Evolutionary conservation across 495 filamentous ascomycete species (phyloP).

Genomic region (Aspergillus sparsus): DNA sequence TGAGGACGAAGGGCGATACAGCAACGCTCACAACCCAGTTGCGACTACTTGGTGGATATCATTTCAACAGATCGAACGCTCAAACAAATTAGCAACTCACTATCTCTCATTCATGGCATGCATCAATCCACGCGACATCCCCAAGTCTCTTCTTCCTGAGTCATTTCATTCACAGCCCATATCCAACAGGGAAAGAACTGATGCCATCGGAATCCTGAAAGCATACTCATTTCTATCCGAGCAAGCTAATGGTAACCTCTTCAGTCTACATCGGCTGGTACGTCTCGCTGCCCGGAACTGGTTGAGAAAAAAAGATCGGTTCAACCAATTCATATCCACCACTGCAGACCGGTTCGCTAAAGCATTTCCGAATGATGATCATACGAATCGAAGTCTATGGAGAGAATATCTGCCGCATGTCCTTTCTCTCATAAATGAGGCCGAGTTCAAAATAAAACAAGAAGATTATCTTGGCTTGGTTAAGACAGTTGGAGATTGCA

Average conservation of each 20-base stretch:
- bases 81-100: slow-evolving; percentile 32
- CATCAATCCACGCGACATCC: slow-evolving; percentile 32
- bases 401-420: slow-evolving; percentile 13
- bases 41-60: slow-evolving; percentile 58
- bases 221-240: slow-evolving; percentile 27
- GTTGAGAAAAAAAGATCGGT: neutral
- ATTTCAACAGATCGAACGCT: slow-evolving; percentile 46
- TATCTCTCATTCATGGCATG: slow-evolving; percentile 48
- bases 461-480: neutral
- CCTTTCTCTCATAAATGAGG: neutral
- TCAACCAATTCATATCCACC: neutral
- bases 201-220: slow-evolving; percentile 27
- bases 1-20: slow-evolving; percentile 38
- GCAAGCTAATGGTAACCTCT: slow-evolving; percentile 9
- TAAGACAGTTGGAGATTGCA: neutral
- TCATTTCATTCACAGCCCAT: slow-evolving; percentile 19
- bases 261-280: slow-evolving; percentile 25
- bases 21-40: slow-evolving; percentile 48
- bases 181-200: slow-evolving; percentile 12
- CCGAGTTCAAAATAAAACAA: neutral
- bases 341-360: neutral
- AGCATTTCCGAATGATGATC: neutral
- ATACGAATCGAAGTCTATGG: slow-evolving; percentile 8
- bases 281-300: slow-evolving; percentile 30
- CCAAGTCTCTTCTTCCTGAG: slow-evolving; percentile 40